phyloP scores from a whole-genome alignment of 2,329 filamentous ascomycete genomes.

The Daldinia sp. region DNA sequence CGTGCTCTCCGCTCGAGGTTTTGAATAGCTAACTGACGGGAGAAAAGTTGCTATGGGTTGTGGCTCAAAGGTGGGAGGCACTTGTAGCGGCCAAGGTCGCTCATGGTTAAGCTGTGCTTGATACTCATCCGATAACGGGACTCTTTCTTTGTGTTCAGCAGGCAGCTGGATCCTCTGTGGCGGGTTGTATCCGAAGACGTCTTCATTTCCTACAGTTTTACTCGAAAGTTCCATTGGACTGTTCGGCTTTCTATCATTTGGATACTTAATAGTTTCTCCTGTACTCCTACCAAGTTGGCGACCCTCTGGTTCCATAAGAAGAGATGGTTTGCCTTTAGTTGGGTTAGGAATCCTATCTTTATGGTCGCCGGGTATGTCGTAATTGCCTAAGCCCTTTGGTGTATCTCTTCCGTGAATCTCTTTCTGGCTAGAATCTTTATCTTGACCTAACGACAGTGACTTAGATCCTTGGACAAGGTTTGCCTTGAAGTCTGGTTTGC shows the following conservation, averaged over 20 bases:
- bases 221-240: conserved; percentile 7
- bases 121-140: not conserved
- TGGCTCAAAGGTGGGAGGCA: conserved; percentile 7
- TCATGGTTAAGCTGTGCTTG: not conserved
- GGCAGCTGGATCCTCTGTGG: conserved; percentile 8
- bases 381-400: not conserved
- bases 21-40: not conserved
- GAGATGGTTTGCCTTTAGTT: not conserved
- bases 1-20: not conserved
- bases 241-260: conserved; percentile 15
- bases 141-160: not conserved
- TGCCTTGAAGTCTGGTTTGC: not conserved
- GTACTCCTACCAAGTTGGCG: not conserved
- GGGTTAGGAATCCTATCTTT: not conserved
- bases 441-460: not conserved
- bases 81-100: not conserved
- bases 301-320: not conserved
- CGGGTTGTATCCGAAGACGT: not conserved
- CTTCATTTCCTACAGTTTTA: not conserved
- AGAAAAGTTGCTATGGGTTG: not conserved
- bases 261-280: not conserved
- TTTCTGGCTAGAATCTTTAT: not conserved
- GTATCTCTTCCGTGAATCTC: not conserved
- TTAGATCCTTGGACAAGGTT: not conserved
- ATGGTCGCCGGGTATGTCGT: conserved; percentile 8